Conservation (phyloP, 805 yeast genomes). For the Pichia californica region DNA sequence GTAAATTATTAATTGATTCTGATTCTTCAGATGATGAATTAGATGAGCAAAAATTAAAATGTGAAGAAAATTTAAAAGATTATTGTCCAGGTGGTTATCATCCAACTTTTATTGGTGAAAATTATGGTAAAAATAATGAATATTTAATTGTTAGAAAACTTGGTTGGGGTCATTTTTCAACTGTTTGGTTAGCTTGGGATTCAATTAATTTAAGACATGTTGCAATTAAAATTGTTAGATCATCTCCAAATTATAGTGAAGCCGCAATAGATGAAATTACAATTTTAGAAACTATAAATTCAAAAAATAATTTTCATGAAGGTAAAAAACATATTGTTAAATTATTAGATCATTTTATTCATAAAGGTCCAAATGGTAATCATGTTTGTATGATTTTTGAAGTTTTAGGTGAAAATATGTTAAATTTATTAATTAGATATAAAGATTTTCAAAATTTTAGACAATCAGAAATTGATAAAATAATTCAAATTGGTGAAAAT, state of each 20-base stretch:
- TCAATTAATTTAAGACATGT: constrained; percentile 36
- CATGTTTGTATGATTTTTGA: constrained; percentile 66
- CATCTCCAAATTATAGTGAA: constrained; percentile 46
- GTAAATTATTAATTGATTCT: constrained; percentile 2
- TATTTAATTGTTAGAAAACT: constrained; percentile 48
- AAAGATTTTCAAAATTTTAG: constrained; percentile 32
- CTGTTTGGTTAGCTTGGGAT: constrained; percentile 61
- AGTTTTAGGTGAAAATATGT: constrained; percentile 54
- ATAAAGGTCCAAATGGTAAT: constrained; percentile 55
- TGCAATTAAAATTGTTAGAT: constrained; percentile 57
- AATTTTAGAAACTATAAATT: constrained; percentile 34
- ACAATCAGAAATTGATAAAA: constrained; percentile 20
- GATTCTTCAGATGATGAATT: constrained; percentile 19
- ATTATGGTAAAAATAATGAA: constrained; percentile 38
- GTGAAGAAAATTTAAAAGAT: constrained; percentile 47
- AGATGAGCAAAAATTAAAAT: constrained; percentile 21
- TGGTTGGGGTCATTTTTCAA: constrained; percentile 70
- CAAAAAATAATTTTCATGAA: constrained; percentile 33
- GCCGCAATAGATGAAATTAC: constrained; percentile 62
- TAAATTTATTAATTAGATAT: constrained; percentile 44
- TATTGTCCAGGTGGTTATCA: constrained; percentile 61
- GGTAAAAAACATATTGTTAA: constrained; percentile 49
- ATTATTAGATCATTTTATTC: constrained; percentile 49
- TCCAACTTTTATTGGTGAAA: constrained; percentile 52
- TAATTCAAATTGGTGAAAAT: constrained; percentile 2